Conservation (phyloP, 2,329 filamentous ascomycete genomes). For the Coleophoma crateriformis region DNA sequence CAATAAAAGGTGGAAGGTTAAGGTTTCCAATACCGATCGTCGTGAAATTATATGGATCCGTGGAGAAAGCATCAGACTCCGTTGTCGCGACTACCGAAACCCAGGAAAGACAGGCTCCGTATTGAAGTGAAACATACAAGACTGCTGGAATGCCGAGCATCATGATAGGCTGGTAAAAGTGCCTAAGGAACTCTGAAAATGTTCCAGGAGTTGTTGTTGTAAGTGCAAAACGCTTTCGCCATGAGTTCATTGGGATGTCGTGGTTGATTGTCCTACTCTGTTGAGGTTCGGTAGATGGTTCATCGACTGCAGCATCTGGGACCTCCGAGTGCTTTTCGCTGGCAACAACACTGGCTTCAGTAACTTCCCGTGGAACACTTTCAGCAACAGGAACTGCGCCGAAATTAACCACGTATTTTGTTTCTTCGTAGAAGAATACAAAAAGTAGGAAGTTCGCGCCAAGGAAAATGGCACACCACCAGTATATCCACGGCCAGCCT, state of each 20-base stretch:
- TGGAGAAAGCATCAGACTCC: slow-evolving; percentile 14
- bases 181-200: background rate
- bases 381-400: no score
- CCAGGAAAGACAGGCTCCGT: background rate
- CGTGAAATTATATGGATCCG: slow-evolving; percentile 34
- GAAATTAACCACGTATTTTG: slow-evolving; percentile 26
- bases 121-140: background rate
- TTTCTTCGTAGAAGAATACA: slow-evolving; percentile 39
- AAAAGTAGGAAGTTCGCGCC: slow-evolving; percentile 31
- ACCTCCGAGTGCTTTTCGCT: no score
- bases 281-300: background rate
- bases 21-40: slow-evolving; percentile 36
- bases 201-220: background rate
- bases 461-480: slow-evolving; percentile 37
- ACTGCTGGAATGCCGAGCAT: background rate
- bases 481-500: slow-evolving; percentile 46
- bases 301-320: no score
- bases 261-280: background rate
- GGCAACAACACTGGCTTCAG: no score
- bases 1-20: slow-evolving; percentile 33
- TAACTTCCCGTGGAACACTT: no score
- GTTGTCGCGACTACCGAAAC: background rate
- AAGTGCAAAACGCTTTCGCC: background rate
- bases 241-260: background rate
- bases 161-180: background rate